Evolutionary conservation across 768 basidiomycete species (phyloP), one percentile per base, ranked within the genome.

Genomic region (Pleurotus citrinopileatus): DNA sequence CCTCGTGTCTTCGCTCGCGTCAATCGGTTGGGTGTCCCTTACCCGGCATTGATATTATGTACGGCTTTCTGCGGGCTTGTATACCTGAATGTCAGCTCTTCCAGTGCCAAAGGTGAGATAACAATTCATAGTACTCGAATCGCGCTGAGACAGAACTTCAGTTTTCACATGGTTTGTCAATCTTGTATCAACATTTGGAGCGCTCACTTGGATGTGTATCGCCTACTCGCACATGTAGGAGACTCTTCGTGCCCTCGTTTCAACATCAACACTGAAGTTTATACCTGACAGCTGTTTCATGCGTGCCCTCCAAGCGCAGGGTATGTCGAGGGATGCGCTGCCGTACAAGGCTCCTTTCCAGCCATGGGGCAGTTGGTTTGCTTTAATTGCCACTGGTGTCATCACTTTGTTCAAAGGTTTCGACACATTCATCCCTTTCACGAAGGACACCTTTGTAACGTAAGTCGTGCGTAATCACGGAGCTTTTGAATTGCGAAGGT

Each of bases 321-420:
- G 73, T 13, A 66, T 71, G 53, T 72, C 71, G 19, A 66, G 77
- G 43, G 72, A 77, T 42, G 65, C 66, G 13, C 63, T 79, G 4
- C 76, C 78, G 2, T 77, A 76, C 60, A 76, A 79, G 64, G 83
- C 80, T 5, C 83, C 84, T n/a, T 81, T 83, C 63, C 81, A 81
- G 61, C 81, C 82, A 22, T 84, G 74, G 67, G 80, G 82, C 20
- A 79, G 78, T 38, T 83, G 77, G 79, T 78, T 82, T 61, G 85
- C 83, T 22, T 65, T 84, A 10, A 67, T 73, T 38, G 68, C 76
- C 26, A 83, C 81, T 1, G 71, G 59, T 8, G 71, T 83, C 48
- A 80, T 85, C 57, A 77, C 76, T 2, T 53, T 82, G 4, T 84
- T 86, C 71, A 84, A 86, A 65, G 80, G 79, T 22, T 80, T 78